Evolutionary conservation across 2,329 filamentous ascomycete genomes (phyloP).

Genomic region (Colletotrichum lini): DNA sequence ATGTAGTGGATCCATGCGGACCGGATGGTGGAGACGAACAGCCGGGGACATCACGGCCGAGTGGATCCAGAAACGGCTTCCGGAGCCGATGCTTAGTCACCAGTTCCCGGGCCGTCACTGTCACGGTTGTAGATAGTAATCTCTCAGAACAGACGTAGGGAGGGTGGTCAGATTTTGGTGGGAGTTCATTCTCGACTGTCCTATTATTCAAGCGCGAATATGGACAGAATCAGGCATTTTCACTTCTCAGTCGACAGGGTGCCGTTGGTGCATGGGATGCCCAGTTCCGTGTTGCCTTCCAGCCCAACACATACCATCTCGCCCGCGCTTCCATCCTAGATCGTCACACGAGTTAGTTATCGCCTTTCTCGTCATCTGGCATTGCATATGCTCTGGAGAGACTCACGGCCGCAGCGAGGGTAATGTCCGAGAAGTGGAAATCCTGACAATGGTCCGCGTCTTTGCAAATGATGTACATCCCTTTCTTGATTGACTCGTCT

Average conservation of each 20-base stretch:
- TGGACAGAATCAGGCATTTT: neutral
- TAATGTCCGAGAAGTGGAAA: constrained; percentile 28
- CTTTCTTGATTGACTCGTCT: constrained; percentile 25
- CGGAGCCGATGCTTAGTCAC: neutral
- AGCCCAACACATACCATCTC: constrained; percentile 29
- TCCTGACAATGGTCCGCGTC: constrained; percentile 31
- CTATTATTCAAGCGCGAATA: too few species aligned
- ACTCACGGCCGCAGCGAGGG: constrained; percentile 19
- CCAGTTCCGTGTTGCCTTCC: constrained; percentile 13
- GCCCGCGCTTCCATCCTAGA: constrained; percentile 21
- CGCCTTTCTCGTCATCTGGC: neutral
- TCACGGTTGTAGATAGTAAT: neutral
- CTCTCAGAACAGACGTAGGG: too few species aligned
- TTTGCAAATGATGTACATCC: constrained; percentile 30
- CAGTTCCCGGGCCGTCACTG: neutral
- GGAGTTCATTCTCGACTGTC: neutral
- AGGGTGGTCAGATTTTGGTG: too few species aligned
- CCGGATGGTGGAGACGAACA: neutral
- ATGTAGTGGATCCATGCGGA: neutral
- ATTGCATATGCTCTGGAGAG: neutral
- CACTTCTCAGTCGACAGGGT: constrained; percentile 11
- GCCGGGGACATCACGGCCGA: neutral
- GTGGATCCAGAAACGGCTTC: constrained; percentile 1
- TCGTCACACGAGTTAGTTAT: neutral
- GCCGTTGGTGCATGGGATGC: constrained; percentile 32